Conservation (phyloP, 768 basidiomycete genomes). For the Suillus hirtellus region DNA sequence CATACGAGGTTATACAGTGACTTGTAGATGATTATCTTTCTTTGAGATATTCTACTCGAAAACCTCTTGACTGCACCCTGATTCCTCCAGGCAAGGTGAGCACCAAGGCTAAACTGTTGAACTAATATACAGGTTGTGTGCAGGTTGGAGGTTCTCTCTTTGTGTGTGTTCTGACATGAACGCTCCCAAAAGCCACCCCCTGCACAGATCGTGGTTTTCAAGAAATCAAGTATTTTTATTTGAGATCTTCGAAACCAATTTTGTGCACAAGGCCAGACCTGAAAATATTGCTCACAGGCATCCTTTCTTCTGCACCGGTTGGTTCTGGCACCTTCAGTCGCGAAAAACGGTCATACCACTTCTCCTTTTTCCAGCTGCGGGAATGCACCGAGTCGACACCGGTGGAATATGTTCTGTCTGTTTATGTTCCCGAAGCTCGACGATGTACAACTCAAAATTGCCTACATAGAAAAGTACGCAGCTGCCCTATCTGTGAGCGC, state of each 20-base stretch:
- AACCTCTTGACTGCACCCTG: too few relatives aligned
- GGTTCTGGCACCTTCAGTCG: not conserved
- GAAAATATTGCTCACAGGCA: not conserved
- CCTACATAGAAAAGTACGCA: conserved; percentile 48
- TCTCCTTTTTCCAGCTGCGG: conserved; percentile 35
- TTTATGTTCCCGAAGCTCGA: conserved; percentile 28
- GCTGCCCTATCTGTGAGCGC: conserved; percentile 44
- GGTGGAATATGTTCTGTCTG: conserved; percentile 38
- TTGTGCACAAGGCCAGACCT: not conserved
- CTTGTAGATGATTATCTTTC: not conserved
- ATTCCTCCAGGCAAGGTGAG: not conserved
- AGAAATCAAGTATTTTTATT: not conserved
- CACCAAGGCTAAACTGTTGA: not conserved
- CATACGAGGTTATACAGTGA: conserved; percentile 9
- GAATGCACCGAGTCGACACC: conserved; percentile 36
- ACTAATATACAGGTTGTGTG: not conserved
- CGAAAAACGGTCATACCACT: conserved; percentile 32
- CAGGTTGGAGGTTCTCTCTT: not conserved
- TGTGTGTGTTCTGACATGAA: not conserved
- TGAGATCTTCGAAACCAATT: not conserved
- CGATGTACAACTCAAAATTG: conserved; percentile 6
- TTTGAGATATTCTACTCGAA: not conserved
- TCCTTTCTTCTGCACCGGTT: not conserved
- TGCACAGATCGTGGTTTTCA: not conserved
- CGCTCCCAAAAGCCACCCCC: not conserved